These are phyloP conservation scores for Hibiscus syriacus DNA, from an alignment of 345 rosid genomes.

Conservation along the genomic window DNA sequence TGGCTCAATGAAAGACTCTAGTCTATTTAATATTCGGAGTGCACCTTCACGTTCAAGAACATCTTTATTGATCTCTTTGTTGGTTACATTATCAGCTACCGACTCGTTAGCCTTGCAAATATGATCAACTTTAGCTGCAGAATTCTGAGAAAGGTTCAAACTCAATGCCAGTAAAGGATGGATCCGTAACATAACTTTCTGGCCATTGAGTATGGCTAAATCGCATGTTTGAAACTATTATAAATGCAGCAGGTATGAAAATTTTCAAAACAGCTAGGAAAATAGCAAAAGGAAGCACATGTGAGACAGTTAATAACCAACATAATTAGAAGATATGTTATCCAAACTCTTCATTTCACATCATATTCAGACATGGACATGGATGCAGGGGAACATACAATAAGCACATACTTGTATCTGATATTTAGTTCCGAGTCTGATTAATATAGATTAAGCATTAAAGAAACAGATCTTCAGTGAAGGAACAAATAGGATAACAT, in stretches of 20 bases:
- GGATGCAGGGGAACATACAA: not conserved
- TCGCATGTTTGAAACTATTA: not conserved
- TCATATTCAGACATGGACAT: not conserved
- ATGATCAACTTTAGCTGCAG: no score
- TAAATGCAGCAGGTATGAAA: not conserved
- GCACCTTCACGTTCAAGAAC: no score
- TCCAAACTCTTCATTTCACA: not conserved
- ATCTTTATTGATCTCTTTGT: no score
- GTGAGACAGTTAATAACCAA: not conserved
- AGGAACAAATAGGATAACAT: not conserved
- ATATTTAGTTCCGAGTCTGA: not conserved
- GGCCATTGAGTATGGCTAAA: not conserved
- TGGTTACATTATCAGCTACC: no score
- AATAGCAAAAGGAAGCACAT: not conserved
- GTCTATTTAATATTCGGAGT: not conserved
- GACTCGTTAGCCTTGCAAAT: no score
- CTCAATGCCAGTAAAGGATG: conserved; percentile 11
- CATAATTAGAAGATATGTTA: not conserved
- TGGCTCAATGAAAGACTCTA: conserved; percentile 4
- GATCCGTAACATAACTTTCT: not conserved
- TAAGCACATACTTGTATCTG: not conserved
- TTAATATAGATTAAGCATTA: not conserved
- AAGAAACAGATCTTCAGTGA: not conserved
- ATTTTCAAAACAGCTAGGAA: not conserved
- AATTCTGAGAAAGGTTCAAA: conserved; percentile 15